These are phyloP conservation scores for Neofusicoccum sp. DNA, from an alignment of 2,329 filamentous ascomycete species.

Conservation along the genomic window DNA sequence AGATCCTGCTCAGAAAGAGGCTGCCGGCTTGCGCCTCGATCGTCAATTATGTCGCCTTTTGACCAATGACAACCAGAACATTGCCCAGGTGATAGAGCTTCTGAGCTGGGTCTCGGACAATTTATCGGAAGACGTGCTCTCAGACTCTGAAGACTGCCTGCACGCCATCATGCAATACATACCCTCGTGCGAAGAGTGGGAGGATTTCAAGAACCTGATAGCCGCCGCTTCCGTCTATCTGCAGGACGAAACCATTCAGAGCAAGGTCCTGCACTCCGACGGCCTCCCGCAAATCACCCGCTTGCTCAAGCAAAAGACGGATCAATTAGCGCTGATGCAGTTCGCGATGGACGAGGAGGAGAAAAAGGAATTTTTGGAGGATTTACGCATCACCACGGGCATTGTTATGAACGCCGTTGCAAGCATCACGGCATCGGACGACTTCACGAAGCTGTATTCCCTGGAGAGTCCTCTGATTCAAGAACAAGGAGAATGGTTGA, in stretches of 20 bases:
- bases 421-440: constrained; percentile 33
- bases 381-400: constrained; percentile 11
- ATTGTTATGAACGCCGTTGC: constrained; percentile 14
- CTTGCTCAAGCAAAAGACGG: constrained; percentile 29
- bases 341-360: constrained; percentile 2
- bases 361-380: constrained; percentile 9
- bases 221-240: constrained; percentile 28
- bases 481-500: constrained; percentile 20
- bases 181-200: constrained; percentile 14
- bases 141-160: constrained; percentile 15
- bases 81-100: constrained; percentile 36
- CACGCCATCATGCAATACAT: background rate
- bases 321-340: background rate
- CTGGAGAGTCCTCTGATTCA: constrained; percentile 29
- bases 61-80: constrained; percentile 26
- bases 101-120: constrained; percentile 36
- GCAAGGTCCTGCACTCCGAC: constrained; percentile 31
- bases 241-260: constrained; percentile 35
- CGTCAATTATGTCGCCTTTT: constrained; percentile 25
- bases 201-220: constrained; percentile 16
- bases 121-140: constrained; percentile 24
- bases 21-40: constrained; percentile 35
- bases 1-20: constrained; percentile 36
- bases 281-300: constrained; percentile 30
- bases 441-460: constrained; percentile 30